Evolutionary conservation across 768 basidiomycete species (phyloP), one percentile per base, ranked within the genome.

Genomic region (Termitomyces sp.): DNA sequence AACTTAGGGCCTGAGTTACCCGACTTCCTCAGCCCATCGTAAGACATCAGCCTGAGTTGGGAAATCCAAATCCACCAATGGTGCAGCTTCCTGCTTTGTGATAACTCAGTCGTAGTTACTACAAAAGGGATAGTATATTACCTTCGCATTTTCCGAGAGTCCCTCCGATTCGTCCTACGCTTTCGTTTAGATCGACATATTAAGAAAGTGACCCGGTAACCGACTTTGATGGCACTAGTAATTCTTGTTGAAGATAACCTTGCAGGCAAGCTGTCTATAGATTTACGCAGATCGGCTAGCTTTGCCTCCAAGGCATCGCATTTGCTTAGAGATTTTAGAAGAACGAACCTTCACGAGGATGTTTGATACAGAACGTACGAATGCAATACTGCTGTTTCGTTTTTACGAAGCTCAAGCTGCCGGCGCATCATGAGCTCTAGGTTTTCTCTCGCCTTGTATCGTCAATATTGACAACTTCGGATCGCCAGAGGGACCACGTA

Each of bases 381-480:
- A 64, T 91, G 88, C 46, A 94, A 74, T 7, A 74, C 69, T 55
- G 66, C 76, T 0, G 91, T 90, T 72, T 94, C 92, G 63, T 86
- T 83, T 55, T 75, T 76, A 48, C 93, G 78, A 23, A 88, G 72
- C 52, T 91, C 84, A 4, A 94, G 74, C 64, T 94, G 91, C 19
- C 83, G 77, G 42, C 79, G 76, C 86, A 94, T 89, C 86, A 94
- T 85, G 8, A 76, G 72, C 66, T 94, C 91, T 43, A 95, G 77
- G 63, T 88, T 90, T 35, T 81, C 86, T 61, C 93, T 76, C 14
- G 93, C 92, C 87, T 92, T 41, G 59, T 21, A 52, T 49, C 34
- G 32, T 25, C 27, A 55, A 17, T 45, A 19, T 45, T 28, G 46
- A 54, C 6, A 30, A 37, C 3, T 25, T 39, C 48, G 34, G n/a